Conservation (phyloP, 1,139 yeast species). For the Pichia sp. region DNA sequence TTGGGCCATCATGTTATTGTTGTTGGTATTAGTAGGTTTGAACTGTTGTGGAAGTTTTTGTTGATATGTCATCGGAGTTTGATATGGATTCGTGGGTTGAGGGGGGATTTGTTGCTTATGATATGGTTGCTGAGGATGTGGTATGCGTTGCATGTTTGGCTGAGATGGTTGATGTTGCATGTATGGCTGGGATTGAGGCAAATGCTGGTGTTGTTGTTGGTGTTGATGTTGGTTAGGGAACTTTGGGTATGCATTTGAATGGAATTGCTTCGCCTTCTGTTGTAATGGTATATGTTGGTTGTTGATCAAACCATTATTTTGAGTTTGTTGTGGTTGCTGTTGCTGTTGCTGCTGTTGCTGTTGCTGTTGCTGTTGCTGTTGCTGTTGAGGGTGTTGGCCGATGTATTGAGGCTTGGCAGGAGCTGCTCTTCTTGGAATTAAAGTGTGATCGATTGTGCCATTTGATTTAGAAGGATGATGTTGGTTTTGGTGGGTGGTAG, state of each 20-base stretch:
- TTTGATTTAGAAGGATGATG: not conserved
- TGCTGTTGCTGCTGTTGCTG: not conserved
- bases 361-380: conserved; percentile 6
- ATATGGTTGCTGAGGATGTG: conserved; percentile 33
- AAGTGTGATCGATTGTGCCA: not conserved
- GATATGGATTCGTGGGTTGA: not conserved
- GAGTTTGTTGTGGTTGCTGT: not conserved
- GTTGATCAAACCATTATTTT: not conserved
- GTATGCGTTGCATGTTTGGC: conserved; percentile 26
- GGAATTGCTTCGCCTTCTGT: not conserved
- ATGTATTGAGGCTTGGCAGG: conserved; percentile 11
- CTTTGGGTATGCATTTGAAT: conserved; percentile 3
- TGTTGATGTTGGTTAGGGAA: conserved; percentile 8
- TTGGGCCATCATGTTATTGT: conserved; percentile 11
- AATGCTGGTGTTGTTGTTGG: conserved; percentile 1
- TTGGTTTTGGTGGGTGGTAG: conserved; percentile 32
- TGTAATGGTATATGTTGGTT: conserved; percentile 6
- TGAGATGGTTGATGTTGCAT: conserved; percentile 4
- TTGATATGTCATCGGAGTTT: conserved; percentile 1
- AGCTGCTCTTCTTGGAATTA: conserved; percentile 16
- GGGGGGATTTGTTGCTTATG: not conserved
- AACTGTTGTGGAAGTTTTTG: conserved; percentile 9
- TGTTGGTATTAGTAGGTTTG: not conserved
- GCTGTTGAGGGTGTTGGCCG: conserved; percentile 9
- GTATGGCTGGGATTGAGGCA: conserved; percentile 1